Conservation (phyloP, 1,284 basidiomycete species). For the Malassezia pachydermatis region DNA sequence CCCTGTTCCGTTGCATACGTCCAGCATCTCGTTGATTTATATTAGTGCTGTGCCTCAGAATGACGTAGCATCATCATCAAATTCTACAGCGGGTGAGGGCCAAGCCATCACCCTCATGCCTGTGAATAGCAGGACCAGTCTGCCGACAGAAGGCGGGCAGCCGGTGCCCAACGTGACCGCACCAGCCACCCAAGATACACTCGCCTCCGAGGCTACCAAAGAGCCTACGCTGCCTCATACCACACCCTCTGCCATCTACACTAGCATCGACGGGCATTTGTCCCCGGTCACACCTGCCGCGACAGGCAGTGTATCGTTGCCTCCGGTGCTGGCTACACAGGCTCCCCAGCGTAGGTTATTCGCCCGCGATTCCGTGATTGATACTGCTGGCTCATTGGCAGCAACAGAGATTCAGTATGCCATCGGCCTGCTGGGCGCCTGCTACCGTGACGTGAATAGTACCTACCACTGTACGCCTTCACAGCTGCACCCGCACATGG, state of each 20-base stretch:
- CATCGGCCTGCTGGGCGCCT: conserved; percentile 10
- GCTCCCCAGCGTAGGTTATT: too few species aligned
- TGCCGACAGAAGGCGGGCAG: not conserved
- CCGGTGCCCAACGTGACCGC: not conserved
- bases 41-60: not conserved
- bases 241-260: not conserved
- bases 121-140: not conserved
- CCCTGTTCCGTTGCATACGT: conserved; percentile 14
- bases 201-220: not conserved
- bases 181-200: not conserved
- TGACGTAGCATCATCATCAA: not conserved
- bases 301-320: too few species aligned
- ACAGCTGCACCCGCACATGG: conserved; percentile 2
- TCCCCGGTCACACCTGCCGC: not conserved
- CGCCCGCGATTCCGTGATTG: too few species aligned
- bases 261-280: not conserved
- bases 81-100: not conserved
- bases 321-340: not conserved
- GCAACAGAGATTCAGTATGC: conserved; percentile 1
- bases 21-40: conserved; percentile 16
- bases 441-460: conserved; percentile 2
- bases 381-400: too few species aligned
- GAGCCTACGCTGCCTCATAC: not conserved
- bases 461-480: conserved; percentile 2
- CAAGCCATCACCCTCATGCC: not conserved